Evolutionary conservation across 768 basidiomycete species (phyloP).

Genomic region (Suillus decipiens): DNA sequence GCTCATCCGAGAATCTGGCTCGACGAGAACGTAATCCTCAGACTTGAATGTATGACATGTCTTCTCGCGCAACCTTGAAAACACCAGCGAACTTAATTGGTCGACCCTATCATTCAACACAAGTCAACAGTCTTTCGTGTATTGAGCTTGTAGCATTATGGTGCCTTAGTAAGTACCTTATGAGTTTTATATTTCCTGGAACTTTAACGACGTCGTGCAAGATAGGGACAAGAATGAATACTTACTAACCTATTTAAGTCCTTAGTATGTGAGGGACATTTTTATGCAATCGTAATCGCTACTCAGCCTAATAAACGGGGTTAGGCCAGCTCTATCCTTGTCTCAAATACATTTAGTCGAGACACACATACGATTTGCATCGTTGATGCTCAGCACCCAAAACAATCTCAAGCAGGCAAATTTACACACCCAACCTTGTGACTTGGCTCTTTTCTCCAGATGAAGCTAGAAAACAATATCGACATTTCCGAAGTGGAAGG

Average conservation of each 20-base stretch:
- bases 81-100: too few relatives aligned
- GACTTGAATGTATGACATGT: too few relatives aligned
- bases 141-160: neutral
- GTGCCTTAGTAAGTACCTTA: neutral
- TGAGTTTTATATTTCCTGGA: neutral
- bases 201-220: neutral
- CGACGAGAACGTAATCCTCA: too few relatives aligned
- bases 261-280: neutral
- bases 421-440: neutral
- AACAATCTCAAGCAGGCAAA: neutral
- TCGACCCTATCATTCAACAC: neutral
- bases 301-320: neutral
- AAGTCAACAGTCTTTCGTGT: neutral
- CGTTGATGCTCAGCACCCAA: neutral
- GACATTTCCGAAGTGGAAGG: constrained; percentile 29
- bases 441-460: neutral
- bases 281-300: neutral
- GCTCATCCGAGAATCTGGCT: too few relatives aligned
- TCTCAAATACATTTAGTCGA: neutral
- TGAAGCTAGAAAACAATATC: constrained; percentile 5
- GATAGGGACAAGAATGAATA: neutral
- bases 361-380: neutral
- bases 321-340: neutral
- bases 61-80: too few relatives aligned
- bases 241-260: too few relatives aligned